Evolutionary conservation across 441 rosid species (phyloP), one percentile per base, ranked within the genome.

Genomic region (Gossypium gossypioides): DNA sequence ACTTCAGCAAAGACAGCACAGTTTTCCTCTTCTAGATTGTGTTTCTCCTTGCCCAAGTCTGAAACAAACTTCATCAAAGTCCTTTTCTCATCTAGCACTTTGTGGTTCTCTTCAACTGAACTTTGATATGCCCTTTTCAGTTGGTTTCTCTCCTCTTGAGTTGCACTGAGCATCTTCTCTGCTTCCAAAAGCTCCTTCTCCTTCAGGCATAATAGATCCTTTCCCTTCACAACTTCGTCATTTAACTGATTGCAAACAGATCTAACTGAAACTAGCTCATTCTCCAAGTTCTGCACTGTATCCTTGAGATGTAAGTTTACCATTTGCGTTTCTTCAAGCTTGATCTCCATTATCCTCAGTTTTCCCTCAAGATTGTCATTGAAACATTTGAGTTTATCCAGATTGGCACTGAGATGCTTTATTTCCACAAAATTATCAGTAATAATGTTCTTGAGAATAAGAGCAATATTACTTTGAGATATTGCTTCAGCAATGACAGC

Each of bases 21-120:
- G 65, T 75, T 86, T 61, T 91, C 91, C 68, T 86, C 91, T 85
- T 90, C 91, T 58, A 88, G 80, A 25, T 58, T 68, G 69, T 51
- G 48, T 75, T 79, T 90, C 79, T 80, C 90, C 68, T 80, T 85
- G 79, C 73, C 75, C 74, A 90, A 78, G 69, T 74, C 80, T 48
- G 80, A 65, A 64, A 85, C 72, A 34, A 77, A 75, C 42, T 81
- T 77, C 78, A 46, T 74, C 81, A 93, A 81, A 74, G 75, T 79
- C 63, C 15, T 73, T 73, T 81, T 84, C 80, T 91, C 91, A 3
- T 82, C 80, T 46, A 82, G 69, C 63, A 79, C 69, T 58, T 78
- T 86, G 82, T 55, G 62, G 58, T 81, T 89, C 73, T 88, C 87
- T 64, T 69, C 86, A 81, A 81, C 79, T 74, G 89, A 69, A 72